These are phyloP conservation scores for Xylaria digitata DNA, from an alignment of 2,329 filamentous ascomycete genomes.

Conservation along the genomic window DNA sequence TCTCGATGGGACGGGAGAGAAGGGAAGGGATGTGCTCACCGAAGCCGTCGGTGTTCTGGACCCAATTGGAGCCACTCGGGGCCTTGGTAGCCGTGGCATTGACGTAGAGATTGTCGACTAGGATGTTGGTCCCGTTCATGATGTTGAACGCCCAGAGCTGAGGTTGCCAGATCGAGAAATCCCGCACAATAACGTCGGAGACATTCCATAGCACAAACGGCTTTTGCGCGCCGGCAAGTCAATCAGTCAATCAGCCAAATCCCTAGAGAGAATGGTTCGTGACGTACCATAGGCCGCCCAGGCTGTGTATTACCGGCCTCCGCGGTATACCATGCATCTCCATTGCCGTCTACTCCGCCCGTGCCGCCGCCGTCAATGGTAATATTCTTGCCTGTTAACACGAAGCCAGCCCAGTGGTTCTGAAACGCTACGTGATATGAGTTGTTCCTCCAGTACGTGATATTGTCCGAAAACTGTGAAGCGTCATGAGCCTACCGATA, in stretches of 20 bases:
- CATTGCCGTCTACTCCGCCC: conserved; percentile 66
- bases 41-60: conserved; percentile 68
- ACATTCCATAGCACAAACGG: conserved; percentile 69
- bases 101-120: conserved; percentile 61
- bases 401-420: conserved; percentile 65
- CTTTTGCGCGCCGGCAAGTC: neutral
- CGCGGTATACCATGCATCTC: conserved; percentile 64
- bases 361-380: conserved; percentile 63
- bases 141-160: conserved; percentile 67
- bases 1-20: neutral
- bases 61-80: conserved; percentile 65
- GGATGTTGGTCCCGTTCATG: conserved; percentile 67
- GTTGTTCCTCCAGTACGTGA: conserved; percentile 66
- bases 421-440: conserved; percentile 65
- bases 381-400: conserved; percentile 62
- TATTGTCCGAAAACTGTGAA: conserved; percentile 57
- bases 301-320: conserved; percentile 59
- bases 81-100: conserved; percentile 63
- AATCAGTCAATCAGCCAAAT: neutral
- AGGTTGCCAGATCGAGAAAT: conserved; percentile 63
- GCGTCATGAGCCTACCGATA: neutral
- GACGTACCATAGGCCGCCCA: conserved; percentile 63
- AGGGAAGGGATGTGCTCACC: conserved; percentile 32
- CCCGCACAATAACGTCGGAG: conserved; percentile 63
- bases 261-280: neutral